Base-by-base conservation (phyloP, 257 asterid species). In the Cynanchum wilfordii region DNA sequence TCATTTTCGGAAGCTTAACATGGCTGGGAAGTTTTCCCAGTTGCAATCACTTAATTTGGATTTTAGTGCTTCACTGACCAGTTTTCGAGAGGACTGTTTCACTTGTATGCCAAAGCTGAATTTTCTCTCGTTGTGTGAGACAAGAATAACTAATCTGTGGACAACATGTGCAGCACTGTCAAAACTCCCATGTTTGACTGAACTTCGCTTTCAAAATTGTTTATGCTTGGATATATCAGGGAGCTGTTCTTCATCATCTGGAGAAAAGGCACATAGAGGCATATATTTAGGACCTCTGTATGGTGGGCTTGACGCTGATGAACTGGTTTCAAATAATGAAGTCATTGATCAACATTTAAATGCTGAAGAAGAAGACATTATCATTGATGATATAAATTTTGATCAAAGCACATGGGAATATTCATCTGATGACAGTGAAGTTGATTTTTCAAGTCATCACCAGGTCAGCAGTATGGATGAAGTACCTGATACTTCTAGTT, bases 111-210 rank as follows among this genome's bases (percentile, higher is more conserved):
- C 98, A 45, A 90, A 86, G 62, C 78, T 93, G 71, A 88, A 84
- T 77, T 77, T 77, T 83, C 96, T 93, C 79, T 93, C 98, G 29
- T 74, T 93, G 51, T 88, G 97, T 74, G 98, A 79, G 81, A 93
- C 98, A 73, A 88, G 93, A 84, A 84, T 93, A 78, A 65, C 87
- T 75, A 93, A 93, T 83, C 81, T 90, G 82, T 93, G 97, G 97
- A 93, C 97, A 75, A 89, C 96, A 70, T 81, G 79, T 80, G 89
- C 97, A 56, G 96, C 98, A 74, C 79, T 93, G 75, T 52, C 85
- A 60, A 93, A 87, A 83, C 95, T 90, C 74, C 90, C 93, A 51
- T 85, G 87, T 40, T 87, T 93, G 78, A 87, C 77, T 73, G 96
- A 89, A 80, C 95, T 93, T 42, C 88, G 96, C 60, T 93, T 93